Evolutionary conservation across 345 rosid species (phyloP).

Genomic region (Eucalyptus decipiens): DNA sequence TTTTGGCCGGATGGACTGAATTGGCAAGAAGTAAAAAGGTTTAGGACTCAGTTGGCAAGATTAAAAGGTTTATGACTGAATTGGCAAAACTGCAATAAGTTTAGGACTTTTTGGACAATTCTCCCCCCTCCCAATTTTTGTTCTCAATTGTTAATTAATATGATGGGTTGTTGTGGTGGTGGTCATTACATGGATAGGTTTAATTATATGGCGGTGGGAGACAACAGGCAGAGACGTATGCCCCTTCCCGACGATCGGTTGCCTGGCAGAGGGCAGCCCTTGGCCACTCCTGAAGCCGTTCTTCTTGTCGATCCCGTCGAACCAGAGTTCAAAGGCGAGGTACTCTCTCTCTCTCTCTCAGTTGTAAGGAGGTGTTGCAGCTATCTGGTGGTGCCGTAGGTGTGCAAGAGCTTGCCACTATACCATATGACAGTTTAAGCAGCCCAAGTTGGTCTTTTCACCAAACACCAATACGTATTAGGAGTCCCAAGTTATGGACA

Average conservation of each 20-base stretch:
- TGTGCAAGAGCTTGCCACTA: not conserved
- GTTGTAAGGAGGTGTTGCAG: not conserved
- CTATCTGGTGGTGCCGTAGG: not conserved
- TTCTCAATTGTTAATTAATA: not conserved
- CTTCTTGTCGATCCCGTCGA: conserved; percentile 68
- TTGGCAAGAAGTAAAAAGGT: too few species aligned
- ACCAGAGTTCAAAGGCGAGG: conserved; percentile 77
- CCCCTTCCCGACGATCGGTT: conserved; percentile 72
- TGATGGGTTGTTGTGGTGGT: not conserved
- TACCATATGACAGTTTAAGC: not conserved
- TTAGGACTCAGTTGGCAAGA: too few species aligned
- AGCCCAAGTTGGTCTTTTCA: not conserved
- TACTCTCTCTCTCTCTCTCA: not conserved
- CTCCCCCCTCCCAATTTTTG: not conserved
- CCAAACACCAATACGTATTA: not conserved
- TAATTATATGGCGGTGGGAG: conserved; percentile 61
- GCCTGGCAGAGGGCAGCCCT: conserved; percentile 30
- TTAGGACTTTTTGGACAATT: too few species aligned
- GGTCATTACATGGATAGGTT: conserved; percentile 23
- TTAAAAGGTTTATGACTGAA: too few species aligned
- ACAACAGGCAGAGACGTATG: conserved; percentile 63
- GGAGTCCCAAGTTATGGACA: not conserved
- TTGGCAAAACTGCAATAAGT: too few species aligned
- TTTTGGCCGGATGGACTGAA: too few species aligned
- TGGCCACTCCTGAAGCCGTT: conserved; percentile 78